Conservation (phyloP, 768 basidiomycete species). For the Boletus rex-veris region DNA sequence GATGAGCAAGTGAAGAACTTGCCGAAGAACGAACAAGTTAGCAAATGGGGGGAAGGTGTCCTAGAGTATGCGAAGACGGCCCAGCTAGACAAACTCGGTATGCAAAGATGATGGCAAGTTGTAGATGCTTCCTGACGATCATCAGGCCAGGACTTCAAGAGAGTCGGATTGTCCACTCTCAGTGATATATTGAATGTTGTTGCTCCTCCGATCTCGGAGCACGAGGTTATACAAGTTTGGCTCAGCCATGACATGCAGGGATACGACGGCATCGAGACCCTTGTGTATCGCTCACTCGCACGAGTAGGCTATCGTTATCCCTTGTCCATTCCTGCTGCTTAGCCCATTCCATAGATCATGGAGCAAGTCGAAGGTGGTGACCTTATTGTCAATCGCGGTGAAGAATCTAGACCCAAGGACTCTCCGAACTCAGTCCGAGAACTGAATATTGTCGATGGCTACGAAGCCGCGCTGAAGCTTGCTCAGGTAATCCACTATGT, state of each 20-base stretch:
- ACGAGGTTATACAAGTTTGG: conserved; percentile 96
- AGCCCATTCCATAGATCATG: conserved; percentile 57
- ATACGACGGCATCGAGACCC: conserved; percentile 89
- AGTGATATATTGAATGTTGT: conserved; percentile 94
- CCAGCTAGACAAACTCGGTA: conserved; percentile 88
- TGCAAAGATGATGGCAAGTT: conserved; percentile 30
- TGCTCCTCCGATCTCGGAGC: conserved; percentile 96
- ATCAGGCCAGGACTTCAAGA: conserved; percentile 84
- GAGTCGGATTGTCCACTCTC: conserved; percentile 82
- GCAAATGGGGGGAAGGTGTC: conserved; percentile 84
- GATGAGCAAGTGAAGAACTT: conserved; percentile 92
- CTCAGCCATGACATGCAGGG: conserved; percentile 95
- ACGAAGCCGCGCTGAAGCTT: conserved; percentile 79
- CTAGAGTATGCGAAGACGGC: conserved; percentile 84
- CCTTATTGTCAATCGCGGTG: conserved; percentile 79
- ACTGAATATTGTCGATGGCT: conserved; percentile 79
- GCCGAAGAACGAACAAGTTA: conserved; percentile 81
- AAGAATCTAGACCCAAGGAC: conserved; percentile 71
- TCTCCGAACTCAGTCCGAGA: conserved; percentile 49
- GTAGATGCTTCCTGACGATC: not conserved
- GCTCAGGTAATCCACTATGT: conserved; percentile 55
- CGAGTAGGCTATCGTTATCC: conserved; percentile 49
- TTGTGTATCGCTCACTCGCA: conserved; percentile 86
- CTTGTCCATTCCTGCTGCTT: not conserved
- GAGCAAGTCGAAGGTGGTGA: conserved; percentile 95